Conservation (phyloP, 1,139 yeast species). For the Taphrina flavorubra region DNA sequence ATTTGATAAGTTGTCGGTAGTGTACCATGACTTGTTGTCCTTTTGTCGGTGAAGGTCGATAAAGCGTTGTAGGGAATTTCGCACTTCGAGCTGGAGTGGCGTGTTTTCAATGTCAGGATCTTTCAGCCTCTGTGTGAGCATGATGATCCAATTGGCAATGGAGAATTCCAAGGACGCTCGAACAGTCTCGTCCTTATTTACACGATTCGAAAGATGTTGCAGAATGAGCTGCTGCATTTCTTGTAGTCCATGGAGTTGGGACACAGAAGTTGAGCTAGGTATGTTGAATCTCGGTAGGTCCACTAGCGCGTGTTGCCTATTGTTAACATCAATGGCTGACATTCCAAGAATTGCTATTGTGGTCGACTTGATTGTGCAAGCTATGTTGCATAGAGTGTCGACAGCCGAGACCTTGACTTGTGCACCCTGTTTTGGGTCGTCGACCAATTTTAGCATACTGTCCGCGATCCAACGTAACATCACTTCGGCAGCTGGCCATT, state of each 20-base stretch:
- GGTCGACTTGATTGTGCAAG: constrained; percentile 55
- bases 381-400: constrained; percentile 64
- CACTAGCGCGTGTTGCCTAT: constrained; percentile 9
- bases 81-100: background rate
- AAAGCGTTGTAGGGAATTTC: background rate
- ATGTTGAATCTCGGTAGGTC: constrained; percentile 42
- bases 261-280: constrained; percentile 6
- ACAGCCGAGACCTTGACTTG: constrained; percentile 59
- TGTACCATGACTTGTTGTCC: background rate
- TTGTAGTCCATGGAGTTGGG: background rate
- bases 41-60: background rate
- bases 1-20: background rate
- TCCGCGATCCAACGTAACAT: constrained; percentile 48
- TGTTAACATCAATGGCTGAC: constrained; percentile 46
- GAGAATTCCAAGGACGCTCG: constrained; percentile 16
- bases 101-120: background rate
- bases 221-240: constrained; percentile 4
- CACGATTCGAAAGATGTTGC: background rate
- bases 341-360: constrained; percentile 49
- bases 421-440: constrained; percentile 52
- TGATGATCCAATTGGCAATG: background rate
- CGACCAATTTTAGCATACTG: constrained; percentile 49
- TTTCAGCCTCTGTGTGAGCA: background rate
- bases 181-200: background rate
- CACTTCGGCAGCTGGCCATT: constrained; percentile 65